Conservation (phyloP, 495 filamentous ascomycete genomes). For the Wilcoxina mikolae region DNA sequence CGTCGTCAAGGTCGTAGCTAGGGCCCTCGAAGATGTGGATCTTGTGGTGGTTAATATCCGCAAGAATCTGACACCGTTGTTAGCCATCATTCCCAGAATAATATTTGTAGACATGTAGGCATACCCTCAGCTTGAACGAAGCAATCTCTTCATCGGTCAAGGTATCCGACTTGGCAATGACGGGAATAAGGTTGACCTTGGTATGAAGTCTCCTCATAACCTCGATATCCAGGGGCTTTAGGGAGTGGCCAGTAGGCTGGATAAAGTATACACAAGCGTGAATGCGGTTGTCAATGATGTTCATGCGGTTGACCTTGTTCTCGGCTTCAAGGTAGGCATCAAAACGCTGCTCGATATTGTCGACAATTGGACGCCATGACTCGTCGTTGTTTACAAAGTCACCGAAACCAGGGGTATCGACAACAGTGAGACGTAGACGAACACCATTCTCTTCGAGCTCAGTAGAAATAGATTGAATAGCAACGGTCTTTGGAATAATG, state of each 20-base stretch:
- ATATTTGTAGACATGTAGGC: constrained; percentile 32
- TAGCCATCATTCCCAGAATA: not conserved
- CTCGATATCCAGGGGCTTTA: constrained; percentile 97
- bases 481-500: constrained; percentile 97
- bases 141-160: constrained; percentile 92
- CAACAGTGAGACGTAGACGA: constrained; percentile 88
- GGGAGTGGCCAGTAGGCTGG: constrained; percentile 95
- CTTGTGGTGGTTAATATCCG: constrained; percentile 88
- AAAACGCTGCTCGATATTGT: constrained; percentile 98
- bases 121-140: constrained; percentile 84
- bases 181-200: constrained; percentile 99
- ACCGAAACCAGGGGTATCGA: constrained; percentile 95
- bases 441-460: constrained; percentile 99
- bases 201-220: constrained; percentile 98
- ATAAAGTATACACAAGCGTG: constrained; percentile 99
- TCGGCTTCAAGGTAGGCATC: constrained; percentile 96
- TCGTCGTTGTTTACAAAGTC: constrained; percentile 99
- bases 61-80: constrained; percentile 55
- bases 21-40: constrained; percentile 99
- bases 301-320: constrained; percentile 99
- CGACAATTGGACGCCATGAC: constrained; percentile 95
- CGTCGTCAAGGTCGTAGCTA: constrained; percentile 94
- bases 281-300: constrained; percentile 97
- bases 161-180: constrained; percentile 97
- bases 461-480: constrained; percentile 95